A percentile compares a stretch with the other conserved stretches of the same genome.
Evolutionary conservation across 2,329 filamentous ascomycete species (phyloP).

Genomic region (Bipolaris victoriae): DNA sequence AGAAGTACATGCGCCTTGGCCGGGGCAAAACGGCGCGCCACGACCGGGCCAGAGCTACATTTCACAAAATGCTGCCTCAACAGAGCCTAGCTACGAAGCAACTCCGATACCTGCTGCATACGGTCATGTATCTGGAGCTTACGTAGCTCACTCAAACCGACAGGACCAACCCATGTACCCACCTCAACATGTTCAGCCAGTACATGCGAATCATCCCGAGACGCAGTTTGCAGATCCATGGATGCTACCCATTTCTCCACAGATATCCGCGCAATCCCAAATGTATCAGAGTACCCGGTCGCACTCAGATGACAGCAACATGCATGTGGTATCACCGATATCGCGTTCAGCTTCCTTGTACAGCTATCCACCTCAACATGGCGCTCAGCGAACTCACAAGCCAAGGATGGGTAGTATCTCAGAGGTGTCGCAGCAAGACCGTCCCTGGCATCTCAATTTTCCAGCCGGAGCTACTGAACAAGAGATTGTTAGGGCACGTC

Average conservation of each 20-base stretch:
- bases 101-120: conserved; percentile 47
- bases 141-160: conserved; percentile 32
- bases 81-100: conserved; percentile 45
- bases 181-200: conserved; percentile 15
- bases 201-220: conserved; percentile 18
- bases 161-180: conserved; percentile 22
- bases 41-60: conserved; percentile 22
- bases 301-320: conserved; percentile 37
- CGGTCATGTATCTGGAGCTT: conserved; percentile 41
- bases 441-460: conserved; percentile 44
- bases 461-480: conserved; percentile 45
- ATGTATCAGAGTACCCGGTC: conserved; percentile 29
- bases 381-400: conserved; percentile 31
- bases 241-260: conserved; percentile 42
- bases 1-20: conserved; percentile 4
- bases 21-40: conserved; percentile 24
- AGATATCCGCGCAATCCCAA: conserved; percentile 41
- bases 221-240: conserved; percentile 38
- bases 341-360: conserved; percentile 30
- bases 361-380: conserved; percentile 14
- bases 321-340: conserved; percentile 42
- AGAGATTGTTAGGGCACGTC: conserved; percentile 46
- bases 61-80: conserved; percentile 18
- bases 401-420: conserved; percentile 47
- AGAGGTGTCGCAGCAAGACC: conserved; percentile 38